Evolutionary conservation across 768 basidiomycete species (phyloP).

Genomic region (Suillus fuscotomentosus): DNA sequence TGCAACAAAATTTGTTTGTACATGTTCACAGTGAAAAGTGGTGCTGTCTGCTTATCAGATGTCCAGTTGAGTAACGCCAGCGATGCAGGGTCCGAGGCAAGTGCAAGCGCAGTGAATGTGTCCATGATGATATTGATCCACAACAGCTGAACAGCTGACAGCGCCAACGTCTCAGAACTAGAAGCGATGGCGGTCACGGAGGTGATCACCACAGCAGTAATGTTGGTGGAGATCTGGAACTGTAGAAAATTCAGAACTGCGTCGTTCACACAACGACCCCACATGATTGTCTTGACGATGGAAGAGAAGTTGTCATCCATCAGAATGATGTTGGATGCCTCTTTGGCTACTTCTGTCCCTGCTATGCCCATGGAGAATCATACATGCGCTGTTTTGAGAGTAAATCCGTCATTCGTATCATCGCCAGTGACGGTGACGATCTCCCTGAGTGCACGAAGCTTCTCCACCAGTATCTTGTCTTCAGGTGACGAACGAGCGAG

Average conservation of each 20-base stretch:
- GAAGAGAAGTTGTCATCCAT: constrained; percentile 98
- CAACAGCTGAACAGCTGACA: constrained; percentile 93
- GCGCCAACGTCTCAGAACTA: constrained; percentile 70
- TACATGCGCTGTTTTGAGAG: constrained; percentile 92
- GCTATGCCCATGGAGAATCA: constrained; percentile 97
- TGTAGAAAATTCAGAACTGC: constrained; percentile 96
- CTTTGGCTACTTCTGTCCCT: constrained; percentile 98
- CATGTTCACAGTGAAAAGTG: constrained; percentile 92
- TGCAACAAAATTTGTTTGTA: constrained; percentile 95
- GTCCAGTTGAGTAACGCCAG: constrained; percentile 79
- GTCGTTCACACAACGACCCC: constrained; percentile 99
- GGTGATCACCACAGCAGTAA: constrained; percentile 93
- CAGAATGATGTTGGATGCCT: constrained; percentile 97
- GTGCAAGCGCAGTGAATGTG: constrained; percentile 94
- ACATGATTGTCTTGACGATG: constrained; percentile 97
- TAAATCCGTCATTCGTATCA: constrained; percentile 97
- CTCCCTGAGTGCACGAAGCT: constrained; percentile 81
- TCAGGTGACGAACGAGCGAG: constrained; percentile 97
- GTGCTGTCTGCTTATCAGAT: constrained; percentile 86
- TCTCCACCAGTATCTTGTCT: constrained; percentile 93
- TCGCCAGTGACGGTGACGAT: constrained; percentile 97
- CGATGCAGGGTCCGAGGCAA: constrained; percentile 94
- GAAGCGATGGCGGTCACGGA: constrained; percentile 89
- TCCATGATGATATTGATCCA: constrained; percentile 99
- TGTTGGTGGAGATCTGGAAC: constrained; percentile 92